Evolutionary conservation across 192 early-diverging fungal species (phyloP).

Genomic region (Mortierella hygrophila): DNA sequence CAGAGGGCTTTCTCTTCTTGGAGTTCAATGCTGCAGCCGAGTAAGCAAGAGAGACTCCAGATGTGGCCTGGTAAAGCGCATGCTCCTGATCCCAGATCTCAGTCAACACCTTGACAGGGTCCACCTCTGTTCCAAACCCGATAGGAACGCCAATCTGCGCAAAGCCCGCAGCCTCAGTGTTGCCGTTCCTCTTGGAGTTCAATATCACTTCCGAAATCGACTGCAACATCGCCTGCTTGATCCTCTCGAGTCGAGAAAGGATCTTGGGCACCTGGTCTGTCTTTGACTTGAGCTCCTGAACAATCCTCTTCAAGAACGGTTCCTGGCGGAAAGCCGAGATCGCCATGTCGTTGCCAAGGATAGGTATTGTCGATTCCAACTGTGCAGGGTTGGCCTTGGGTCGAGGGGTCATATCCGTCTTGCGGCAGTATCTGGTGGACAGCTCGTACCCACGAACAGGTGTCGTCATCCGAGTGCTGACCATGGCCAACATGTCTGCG

Average conservation of each 20-base stretch:
- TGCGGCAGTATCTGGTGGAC: conserved; percentile 47
- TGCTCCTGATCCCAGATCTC: conserved; percentile 49
- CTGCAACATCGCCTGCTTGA: conserved; percentile 43
- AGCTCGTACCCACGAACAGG: conserved; percentile 49
- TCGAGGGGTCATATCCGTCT: conserved; percentile 5
- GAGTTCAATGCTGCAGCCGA: background rate
- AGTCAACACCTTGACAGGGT: conserved; percentile 36
- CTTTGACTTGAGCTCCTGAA: conserved; percentile 60
- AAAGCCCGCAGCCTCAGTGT: conserved; percentile 39
- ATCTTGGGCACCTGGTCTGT: conserved; percentile 48
- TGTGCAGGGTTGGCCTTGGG: conserved; percentile 13
- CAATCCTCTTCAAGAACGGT: conserved; percentile 66
- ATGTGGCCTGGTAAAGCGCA: conserved; percentile 33
- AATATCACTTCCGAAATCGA: conserved; percentile 44
- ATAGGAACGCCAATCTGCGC: conserved; percentile 44
- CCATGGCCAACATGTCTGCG: conserved; percentile 61
- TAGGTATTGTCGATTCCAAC: conserved; percentile 38
- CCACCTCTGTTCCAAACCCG: conserved; percentile 36
- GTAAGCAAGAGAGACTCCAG: background rate
- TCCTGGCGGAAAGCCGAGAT: conserved; percentile 80
- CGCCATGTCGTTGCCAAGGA: conserved; percentile 66
- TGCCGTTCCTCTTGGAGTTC: conserved; percentile 44
- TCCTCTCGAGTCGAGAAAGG: conserved; percentile 29
- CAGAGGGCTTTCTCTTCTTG: conserved; percentile 49
- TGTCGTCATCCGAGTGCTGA: conserved; percentile 59